A percentile compares a stretch with the other conserved stretches of the same genome.
phyloP scores from a whole-genome alignment of 2,329 filamentous ascomycete species.

The Albophoma yamanashiensis region DNA sequence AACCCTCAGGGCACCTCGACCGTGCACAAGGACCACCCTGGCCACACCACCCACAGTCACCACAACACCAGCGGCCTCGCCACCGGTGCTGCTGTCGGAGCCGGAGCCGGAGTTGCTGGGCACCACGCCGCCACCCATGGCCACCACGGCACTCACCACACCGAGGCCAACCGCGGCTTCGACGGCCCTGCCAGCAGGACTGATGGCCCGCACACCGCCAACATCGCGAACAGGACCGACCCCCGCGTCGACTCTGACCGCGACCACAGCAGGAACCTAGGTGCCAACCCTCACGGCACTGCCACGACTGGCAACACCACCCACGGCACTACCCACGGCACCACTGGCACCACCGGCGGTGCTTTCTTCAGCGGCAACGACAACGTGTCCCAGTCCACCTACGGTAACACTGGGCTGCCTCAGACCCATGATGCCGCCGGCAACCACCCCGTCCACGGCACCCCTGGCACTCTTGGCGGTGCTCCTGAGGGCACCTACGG shows the following conservation, averaged over 20 bases:
- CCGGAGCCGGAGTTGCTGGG: slow-evolving; percentile 7
- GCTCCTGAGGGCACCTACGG: slow-evolving; percentile 22
- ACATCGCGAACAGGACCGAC: slow-evolving; percentile 37
- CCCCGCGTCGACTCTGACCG: slow-evolving; percentile 41
- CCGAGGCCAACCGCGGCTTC: slow-evolving; percentile 2
- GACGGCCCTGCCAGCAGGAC: slow-evolving; percentile 14
- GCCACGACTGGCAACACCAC: slow-evolving; percentile 9
- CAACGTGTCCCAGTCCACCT: neutral
- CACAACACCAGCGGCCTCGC: neutral
- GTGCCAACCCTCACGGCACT: slow-evolving; percentile 19
- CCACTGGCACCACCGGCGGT: slow-evolving; percentile 7
- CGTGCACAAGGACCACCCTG: slow-evolving; percentile 1
- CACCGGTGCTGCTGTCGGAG: neutral
- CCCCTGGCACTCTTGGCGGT: slow-evolving; percentile 4
- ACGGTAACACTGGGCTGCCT: slow-evolving; percentile 3
- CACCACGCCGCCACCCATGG: slow-evolving; percentile 19
- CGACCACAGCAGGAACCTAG: slow-evolving; percentile 23
- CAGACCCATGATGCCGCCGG: neutral
- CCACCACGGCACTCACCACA: slow-evolving; percentile 30
- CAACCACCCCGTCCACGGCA: neutral
- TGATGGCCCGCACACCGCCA: slow-evolving; percentile 34
- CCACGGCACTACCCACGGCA: slow-evolving; percentile 7
- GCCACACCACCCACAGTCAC: neutral
- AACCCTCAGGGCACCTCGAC: slow-evolving; percentile 14
- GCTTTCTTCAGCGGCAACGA: slow-evolving; percentile 1